Conservation (phyloP, 225 moss, liverwort and hornwort genomes). For the Marchantia paleacea region DNA sequence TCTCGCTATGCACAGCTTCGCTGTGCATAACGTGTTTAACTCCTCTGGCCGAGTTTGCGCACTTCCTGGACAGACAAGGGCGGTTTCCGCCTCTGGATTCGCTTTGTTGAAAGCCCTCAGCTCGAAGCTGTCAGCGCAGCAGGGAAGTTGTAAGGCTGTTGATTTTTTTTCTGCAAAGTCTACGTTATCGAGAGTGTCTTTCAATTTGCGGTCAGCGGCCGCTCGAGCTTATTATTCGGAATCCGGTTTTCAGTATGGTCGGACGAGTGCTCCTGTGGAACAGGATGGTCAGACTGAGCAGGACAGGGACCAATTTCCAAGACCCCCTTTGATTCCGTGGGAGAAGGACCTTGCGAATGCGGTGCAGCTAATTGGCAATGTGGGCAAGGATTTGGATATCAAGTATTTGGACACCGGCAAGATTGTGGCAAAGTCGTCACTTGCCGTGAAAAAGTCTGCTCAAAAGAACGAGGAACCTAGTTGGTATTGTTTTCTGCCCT, state of each 20-base stretch:
- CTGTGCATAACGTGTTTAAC: background rate
- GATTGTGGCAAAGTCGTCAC: conserved; percentile 67
- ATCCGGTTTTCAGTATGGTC: conserved; percentile 22
- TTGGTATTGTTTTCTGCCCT: conserved; percentile 48
- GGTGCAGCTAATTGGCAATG: conserved; percentile 79
- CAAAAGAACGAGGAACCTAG: conserved; percentile 64
- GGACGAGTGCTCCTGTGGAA: conserved; percentile 1
- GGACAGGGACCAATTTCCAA: conserved; percentile 53
- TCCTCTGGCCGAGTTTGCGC: background rate
- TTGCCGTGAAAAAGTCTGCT: conserved; percentile 50
- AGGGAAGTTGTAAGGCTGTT: background rate
- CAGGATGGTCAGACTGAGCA: conserved; percentile 44
- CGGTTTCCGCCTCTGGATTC: background rate
- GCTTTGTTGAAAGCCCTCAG: conserved; percentile 18
- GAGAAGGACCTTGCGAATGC: conserved; percentile 71
- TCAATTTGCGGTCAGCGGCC: background rate
- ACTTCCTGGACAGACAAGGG: background rate
- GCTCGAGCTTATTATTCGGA: conserved; percentile 20
- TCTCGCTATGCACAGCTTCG: background rate
- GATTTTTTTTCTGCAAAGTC: background rate
- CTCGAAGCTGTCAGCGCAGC: conserved; percentile 3
- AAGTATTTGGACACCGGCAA: conserved; percentile 84
- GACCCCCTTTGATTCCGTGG: conserved; percentile 67
- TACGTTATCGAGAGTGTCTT: background rate
- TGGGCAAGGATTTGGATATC: conserved; percentile 72